Evolutionary conservation across 2,329 filamentous ascomycete species (phyloP).

Genomic region (Aspergillus udagawae): DNA sequence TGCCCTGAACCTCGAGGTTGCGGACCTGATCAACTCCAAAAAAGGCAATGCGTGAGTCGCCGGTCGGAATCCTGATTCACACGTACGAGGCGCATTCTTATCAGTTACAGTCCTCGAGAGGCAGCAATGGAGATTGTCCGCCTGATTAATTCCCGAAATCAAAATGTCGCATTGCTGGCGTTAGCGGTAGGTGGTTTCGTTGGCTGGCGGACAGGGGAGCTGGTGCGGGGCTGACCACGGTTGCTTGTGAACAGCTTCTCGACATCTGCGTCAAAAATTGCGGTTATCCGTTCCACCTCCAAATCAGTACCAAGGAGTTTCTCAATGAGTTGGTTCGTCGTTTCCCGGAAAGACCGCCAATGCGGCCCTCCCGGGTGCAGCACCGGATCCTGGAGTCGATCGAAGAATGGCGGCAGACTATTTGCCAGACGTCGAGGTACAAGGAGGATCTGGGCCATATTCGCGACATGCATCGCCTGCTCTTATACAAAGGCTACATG

Average conservation of each 20-base stretch:
- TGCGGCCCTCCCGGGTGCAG: constrained; percentile 82
- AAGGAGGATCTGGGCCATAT: constrained; percentile 97
- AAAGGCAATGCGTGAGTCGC: constrained; percentile 74
- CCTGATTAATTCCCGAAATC: constrained; percentile 94
- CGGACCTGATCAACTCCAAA: constrained; percentile 94
- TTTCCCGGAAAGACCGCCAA: constrained; percentile 88
- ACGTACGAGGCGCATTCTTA: constrained; percentile 19
- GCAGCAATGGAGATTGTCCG: constrained; percentile 88
- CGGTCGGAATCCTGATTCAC: background rate
- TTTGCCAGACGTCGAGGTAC: constrained; percentile 96
- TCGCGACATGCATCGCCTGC: constrained; percentile 90
- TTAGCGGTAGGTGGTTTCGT: constrained; percentile 55
- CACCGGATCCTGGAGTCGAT: constrained; percentile 90
- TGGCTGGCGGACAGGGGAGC: background rate
- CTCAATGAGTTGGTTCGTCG: constrained; percentile 95
- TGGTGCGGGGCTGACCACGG: constrained; percentile 14
- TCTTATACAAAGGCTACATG: constrained; percentile 95
- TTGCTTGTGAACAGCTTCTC: constrained; percentile 57
- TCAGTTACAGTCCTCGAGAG: constrained; percentile 68
- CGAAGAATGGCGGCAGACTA: constrained; percentile 96
- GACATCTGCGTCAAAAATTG: constrained; percentile 99
- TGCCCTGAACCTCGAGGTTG: constrained; percentile 90
- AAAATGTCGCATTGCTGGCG: constrained; percentile 87
- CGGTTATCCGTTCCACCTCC: constrained; percentile 96
- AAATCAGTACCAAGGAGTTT: constrained; percentile 98